Percentiles rank a stretch among this genome's conserved stretches.
These are phyloP conservation scores for Salix koriyanagi DNA, from an alignment of 345 rosid genomes.

Conservation along the genomic window DNA sequence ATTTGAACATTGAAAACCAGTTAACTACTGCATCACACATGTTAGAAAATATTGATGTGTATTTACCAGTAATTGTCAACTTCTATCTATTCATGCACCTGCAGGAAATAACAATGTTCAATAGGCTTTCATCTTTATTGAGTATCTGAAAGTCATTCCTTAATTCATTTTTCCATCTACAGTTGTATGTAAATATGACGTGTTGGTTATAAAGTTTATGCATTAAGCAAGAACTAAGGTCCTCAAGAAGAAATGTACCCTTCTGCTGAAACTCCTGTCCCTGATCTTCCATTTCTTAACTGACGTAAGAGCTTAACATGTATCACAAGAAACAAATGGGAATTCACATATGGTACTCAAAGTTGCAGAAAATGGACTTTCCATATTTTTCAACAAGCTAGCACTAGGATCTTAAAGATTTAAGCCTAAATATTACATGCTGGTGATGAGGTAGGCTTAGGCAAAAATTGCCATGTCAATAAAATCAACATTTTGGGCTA, in stretches of 20 bases:
- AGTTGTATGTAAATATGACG: not conserved
- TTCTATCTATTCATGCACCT: not conserved
- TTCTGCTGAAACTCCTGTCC: not conserved
- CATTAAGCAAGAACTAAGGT: not conserved
- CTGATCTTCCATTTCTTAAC: not conserved
- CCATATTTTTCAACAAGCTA: too few relatives aligned
- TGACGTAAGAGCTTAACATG: not conserved
- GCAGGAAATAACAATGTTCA: not conserved
- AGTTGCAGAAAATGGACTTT: not conserved
- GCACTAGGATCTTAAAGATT: too few relatives aligned
- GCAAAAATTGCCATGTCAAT: too few relatives aligned
- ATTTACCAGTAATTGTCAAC: not conserved
- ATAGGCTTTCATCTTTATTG: not conserved
- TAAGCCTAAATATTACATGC: too few relatives aligned
- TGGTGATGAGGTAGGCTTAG: too few relatives aligned
- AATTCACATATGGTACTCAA: not conserved
- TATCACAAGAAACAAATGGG: not conserved
- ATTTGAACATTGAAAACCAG: too few relatives aligned
- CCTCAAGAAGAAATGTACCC: not conserved
- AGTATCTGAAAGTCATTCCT: not conserved
- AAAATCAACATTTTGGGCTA: too few relatives aligned
- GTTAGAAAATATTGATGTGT: not conserved
- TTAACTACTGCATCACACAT: too few relatives aligned
- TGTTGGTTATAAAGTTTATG: not conserved
- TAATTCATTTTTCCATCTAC: not conserved